Base-by-base conservation (phyloP, 2,329 filamentous ascomycete species). In the Fusarium humuli region DNA sequence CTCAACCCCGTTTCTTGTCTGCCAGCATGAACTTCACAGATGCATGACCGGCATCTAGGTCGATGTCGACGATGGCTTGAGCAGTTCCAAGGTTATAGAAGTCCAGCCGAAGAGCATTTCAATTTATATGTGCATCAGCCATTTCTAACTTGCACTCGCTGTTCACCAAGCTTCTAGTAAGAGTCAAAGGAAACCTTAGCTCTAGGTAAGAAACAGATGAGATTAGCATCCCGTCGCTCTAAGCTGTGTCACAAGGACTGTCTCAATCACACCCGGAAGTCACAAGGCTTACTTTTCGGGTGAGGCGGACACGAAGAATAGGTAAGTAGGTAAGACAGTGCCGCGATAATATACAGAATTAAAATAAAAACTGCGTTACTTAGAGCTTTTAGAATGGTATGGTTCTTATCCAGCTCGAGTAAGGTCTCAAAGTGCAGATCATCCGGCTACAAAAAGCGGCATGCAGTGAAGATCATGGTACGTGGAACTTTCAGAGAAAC, bases 401-500 rank as follows among this genome's bases (percentile, higher is more conserved):
- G 23, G 14, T 30, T 40, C 22, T 10, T 40, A 13, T 37, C 44
- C 37, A 32, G n/a, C 29, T 40, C 20, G 34, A 20, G 14, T 23
- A 11, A 25, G 32, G 22, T 59, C 14, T 52, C 27, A 16, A 25
- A 22, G 48, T 57, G 45, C 55, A 65, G 59, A 71, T 58, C 55
- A 61, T 46, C 42, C 59, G 59, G 56, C 14, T 13, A 42, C 47
- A 22, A 34, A 47, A 57, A 49, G 45, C 45, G 42, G 11, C 45
- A 52, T 44, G 46, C 42, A 62, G 48, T 52, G 27, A 34, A 23
- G 41, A n/a, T 37, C 18, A 6, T 18, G 37, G 40, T 29, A 32
- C 45, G 57, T 60, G 62, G 67, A 64, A 30, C 46, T n/a, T 42
- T 37, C 25, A 67, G 40, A 40, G 44, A 20, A 50, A 48, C 25